phyloP scores from a whole-genome alignment of 2,329 filamentous ascomycete genomes.

The Epichloe festucae region DNA sequence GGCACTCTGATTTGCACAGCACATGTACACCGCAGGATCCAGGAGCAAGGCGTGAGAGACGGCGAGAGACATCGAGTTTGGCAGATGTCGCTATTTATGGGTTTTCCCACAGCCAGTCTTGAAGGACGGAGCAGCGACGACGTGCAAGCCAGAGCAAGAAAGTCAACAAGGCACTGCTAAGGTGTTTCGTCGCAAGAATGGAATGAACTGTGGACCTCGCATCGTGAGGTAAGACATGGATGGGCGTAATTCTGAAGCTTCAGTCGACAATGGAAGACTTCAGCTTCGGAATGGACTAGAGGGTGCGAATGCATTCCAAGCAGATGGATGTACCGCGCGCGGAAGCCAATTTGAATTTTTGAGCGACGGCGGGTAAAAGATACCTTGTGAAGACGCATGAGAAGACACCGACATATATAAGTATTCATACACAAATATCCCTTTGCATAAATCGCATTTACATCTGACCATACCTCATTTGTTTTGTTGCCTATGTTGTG shows the following conservation, averaged over 20 bases:
- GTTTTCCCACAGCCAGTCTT: not conserved
- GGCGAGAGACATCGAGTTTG: not conserved
- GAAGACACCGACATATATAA: not conserved
- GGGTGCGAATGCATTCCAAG: not conserved
- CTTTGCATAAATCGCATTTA: not conserved
- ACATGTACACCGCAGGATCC: not conserved
- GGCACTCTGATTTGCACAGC: not conserved
- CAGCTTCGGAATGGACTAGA: not conserved
- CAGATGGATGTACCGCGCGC: not conserved
- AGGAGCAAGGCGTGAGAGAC: not conserved
- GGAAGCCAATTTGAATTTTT: not conserved
- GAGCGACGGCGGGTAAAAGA: not conserved
- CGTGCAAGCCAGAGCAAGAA: not conserved
- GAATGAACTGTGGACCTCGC: not conserved
- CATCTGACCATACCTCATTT: no score
- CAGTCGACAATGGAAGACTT: no score
- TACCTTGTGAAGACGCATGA: not conserved
- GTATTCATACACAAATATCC: not conserved
- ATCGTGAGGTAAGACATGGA: not conserved
- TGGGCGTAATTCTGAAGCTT: not conserved
- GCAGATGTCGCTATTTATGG: slow-evolving; percentile 1
- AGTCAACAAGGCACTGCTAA: not conserved
- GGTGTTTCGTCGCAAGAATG: not conserved
- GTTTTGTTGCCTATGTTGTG: no score
- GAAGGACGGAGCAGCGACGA: not conserved